Conservation (phyloP, 345 rosid species). For the Eucalyptus cloeziana region DNA sequence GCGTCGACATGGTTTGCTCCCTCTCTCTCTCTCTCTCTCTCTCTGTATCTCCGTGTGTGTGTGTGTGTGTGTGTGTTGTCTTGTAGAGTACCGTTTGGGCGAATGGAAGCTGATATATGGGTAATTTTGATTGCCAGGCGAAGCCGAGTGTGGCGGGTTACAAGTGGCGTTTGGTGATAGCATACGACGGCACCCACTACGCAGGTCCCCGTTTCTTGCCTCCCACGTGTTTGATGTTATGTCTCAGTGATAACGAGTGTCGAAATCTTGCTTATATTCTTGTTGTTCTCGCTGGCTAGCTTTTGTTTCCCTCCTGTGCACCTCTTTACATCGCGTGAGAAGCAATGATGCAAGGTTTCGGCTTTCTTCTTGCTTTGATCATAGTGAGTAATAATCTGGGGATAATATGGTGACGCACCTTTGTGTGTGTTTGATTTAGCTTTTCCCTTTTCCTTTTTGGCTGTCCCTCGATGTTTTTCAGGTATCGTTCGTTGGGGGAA, state of each 20-base stretch:
- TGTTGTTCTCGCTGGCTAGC: not conserved
- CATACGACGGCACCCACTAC: slow-evolving; percentile 74
- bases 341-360: not conserved
- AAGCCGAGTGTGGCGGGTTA: slow-evolving; percentile 12
- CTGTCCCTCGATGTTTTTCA: not conserved
- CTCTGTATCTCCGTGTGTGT: not conserved
- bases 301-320: not conserved
- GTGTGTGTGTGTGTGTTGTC: not conserved
- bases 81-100: not conserved
- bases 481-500: not conserved
- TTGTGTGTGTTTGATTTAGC: not conserved
- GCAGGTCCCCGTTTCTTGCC: slow-evolving; percentile 23
- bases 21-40: not conserved
- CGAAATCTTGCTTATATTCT: not conserved
- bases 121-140: not conserved
- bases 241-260: not conserved
- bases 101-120: not conserved
- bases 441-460: not conserved
- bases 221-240: not conserved
- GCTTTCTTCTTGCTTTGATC: not conserved
- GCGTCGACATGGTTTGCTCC: not conserved
- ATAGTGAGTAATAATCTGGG: not conserved
- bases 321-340: not conserved
- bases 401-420: not conserved
- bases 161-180: slow-evolving; percentile 80